These are phyloP conservation scores for Aureobasidium pullulans DNA, from an alignment of 2,329 filamentous ascomycete species.

Conservation along the genomic window DNA sequence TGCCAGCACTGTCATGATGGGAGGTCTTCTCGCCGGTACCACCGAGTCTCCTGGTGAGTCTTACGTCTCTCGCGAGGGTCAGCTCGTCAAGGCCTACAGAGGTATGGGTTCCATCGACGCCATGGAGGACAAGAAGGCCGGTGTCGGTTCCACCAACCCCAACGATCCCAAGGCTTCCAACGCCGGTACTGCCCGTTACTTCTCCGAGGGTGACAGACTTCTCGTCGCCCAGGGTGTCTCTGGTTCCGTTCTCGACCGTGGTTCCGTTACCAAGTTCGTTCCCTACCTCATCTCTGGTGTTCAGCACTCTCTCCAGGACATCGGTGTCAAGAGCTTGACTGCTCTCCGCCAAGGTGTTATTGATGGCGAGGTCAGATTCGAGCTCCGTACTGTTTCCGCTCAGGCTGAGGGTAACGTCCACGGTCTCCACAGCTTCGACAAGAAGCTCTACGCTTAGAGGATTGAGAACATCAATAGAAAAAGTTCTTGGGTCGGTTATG, in stretches of 20 bases:
- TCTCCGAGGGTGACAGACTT: constrained; percentile 91
- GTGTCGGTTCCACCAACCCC: constrained; percentile 45
- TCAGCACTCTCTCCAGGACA: constrained; percentile 96
- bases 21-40: constrained; percentile 90
- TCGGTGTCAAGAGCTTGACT: constrained; percentile 72
- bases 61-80: constrained; percentile 91
- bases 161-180: constrained; percentile 68
- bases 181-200: constrained; percentile 94
- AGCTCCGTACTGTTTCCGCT: constrained; percentile 87
- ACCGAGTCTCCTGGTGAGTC: constrained; percentile 96
- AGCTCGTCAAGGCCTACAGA: constrained; percentile 98
- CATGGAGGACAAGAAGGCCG: constrained; percentile 98
- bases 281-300: constrained; percentile 92
- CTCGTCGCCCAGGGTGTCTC: constrained; percentile 96
- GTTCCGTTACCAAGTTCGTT: constrained; percentile 87
- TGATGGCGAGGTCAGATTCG: constrained; percentile 75
- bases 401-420: constrained; percentile 96
- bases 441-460: constrained; percentile 86
- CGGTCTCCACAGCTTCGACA: constrained; percentile 94
- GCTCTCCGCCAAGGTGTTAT: constrained; percentile 70
- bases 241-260: constrained; percentile 72
- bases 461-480: neutral
- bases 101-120: constrained; percentile 98
- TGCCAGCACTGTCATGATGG: constrained; percentile 98
- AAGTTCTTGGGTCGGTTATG: neutral